Base-by-base conservation (phyloP, 352 stramenopile species). In the Thraustochytrium sp. region DNA sequence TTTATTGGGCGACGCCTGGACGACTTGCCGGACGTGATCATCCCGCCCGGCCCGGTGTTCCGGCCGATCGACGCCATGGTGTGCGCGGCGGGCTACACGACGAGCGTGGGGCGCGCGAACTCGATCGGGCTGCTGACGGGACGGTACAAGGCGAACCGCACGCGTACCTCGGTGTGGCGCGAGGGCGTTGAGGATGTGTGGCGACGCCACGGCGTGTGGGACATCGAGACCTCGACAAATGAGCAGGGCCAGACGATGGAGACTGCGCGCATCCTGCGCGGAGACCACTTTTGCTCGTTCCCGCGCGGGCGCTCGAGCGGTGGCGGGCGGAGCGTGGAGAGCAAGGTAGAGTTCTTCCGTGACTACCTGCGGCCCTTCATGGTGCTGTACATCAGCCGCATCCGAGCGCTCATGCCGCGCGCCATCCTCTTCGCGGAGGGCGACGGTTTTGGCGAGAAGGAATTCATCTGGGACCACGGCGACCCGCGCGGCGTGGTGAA, bases 171-270 rank as follows among this genome's bases (percentile, higher is more conserved):
- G 8, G 92, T 90, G 13, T 96, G 91, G 91, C 87, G 92, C 65
- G 18, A 88, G 56, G 89, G 86, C 29, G 80, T 89, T 46, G 85
- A 78, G 2, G 59, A 91, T 87, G 84, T 96, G 13, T 95, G 92
- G 92, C 86, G 88, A 65, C 82, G 91, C 23, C 89, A 93, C 85
- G 92, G 92, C 5, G 86, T 96, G 8, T 96, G 91, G 89, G 87
- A 88, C 23, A 65, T 94, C 0, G 36, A 56, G 37, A 29, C 13
- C 4, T 13, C 29, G 37, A 75, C 62, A 53, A 54, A 54, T 11
- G 51, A 65, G 37, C 18, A 82, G 13, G 48, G 65, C 31, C 11
- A 9, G n/a, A 54, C 31, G 21, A 34, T 55, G 1, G 18, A 21
- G 1, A 34, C 29, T 26, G 26, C 38, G n/a, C 53, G 56, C 26